These are phyloP conservation scores for Monosporascus sp. DNA, from an alignment of 2,329 filamentous ascomycete species.

Conservation along the genomic window DNA sequence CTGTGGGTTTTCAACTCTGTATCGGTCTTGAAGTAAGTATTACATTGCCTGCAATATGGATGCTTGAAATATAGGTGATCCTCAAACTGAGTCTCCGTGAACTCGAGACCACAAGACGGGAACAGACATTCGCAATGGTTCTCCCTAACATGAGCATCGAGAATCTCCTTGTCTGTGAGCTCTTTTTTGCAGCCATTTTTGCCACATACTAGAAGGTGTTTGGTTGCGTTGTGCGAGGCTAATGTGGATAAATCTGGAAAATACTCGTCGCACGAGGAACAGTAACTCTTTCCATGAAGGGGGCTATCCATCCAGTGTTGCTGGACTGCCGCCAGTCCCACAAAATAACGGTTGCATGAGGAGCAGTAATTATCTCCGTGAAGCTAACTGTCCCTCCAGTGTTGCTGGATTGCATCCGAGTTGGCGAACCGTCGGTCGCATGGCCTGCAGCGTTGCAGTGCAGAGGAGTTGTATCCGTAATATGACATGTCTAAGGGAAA, in stretches of 20 bases:
- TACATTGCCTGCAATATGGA: constrained; percentile 1
- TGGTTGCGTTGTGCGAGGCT: neutral
- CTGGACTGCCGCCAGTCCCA: too few species aligned
- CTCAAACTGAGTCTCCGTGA: neutral
- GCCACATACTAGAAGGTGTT: neutral
- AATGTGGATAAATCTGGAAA: neutral
- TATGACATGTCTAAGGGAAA: too few species aligned
- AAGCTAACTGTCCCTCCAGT: too few species aligned
- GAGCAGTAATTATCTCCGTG: too few species aligned
- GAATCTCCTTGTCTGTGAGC: neutral
- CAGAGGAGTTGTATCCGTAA: too few species aligned
- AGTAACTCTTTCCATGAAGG: neutral
- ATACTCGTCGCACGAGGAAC: neutral
- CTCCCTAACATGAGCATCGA: neutral
- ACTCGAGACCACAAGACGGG: neutral
- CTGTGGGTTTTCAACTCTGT: constrained; percentile 1
- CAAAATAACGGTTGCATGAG: too few species aligned
- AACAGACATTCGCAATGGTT: neutral
- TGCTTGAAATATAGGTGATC: constrained; percentile 1
- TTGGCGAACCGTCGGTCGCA: too few species aligned
- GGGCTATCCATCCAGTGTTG: too few species aligned
- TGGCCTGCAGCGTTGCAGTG: too few species aligned
- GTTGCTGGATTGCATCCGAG: too few species aligned
- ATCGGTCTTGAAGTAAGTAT: neutral
- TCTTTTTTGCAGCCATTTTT: neutral